These are phyloP conservation scores for Sphagnum fallax DNA, from an alignment of 228 moss, liverwort and hornwort genomes.

Conservation along the genomic window DNA sequence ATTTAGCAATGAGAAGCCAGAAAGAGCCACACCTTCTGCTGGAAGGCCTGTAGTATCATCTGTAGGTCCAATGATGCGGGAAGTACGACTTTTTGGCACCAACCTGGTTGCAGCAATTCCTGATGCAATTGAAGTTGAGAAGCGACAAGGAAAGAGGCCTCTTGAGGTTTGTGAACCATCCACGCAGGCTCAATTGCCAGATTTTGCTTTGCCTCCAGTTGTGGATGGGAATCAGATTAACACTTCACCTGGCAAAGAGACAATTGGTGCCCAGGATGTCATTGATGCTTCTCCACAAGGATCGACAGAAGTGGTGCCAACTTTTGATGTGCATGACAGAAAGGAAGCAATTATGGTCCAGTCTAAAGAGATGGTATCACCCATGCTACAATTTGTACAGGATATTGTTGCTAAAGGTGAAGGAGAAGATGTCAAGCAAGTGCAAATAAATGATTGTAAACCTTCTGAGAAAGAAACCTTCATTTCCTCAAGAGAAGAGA, in stretches of 20 bases:
- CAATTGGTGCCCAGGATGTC: neutral
- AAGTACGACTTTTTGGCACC: slow-evolving; percentile 56
- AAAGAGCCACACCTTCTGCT: neutral
- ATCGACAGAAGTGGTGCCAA: neutral
- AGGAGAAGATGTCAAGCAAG: no score
- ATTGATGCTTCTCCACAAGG: no score
- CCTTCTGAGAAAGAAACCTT: no score
- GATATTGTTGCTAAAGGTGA: no score
- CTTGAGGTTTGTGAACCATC: slow-evolving; percentile 1
- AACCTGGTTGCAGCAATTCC: slow-evolving; percentile 40
- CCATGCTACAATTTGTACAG: no score
- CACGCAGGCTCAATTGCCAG: slow-evolving; percentile 2
- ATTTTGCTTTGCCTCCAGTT: neutral
- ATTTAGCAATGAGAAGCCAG: slow-evolving; percentile 2
- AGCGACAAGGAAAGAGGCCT: slow-evolving; percentile 5
- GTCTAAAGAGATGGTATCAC: no score
- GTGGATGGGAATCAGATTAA: slow-evolving; percentile 2
- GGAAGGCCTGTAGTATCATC: neutral
- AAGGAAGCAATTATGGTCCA: slow-evolving; percentile 1
- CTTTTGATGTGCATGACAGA: slow-evolving; percentile 1
- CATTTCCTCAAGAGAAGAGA: no score
- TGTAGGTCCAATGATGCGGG: slow-evolving; percentile 13
- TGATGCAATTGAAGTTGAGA: slow-evolving; percentile 11
- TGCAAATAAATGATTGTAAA: no score
- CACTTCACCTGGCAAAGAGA: slow-evolving; percentile 1